Conservation (phyloP, 208 protist species). For the Trypanosoma melophagium region DNA sequence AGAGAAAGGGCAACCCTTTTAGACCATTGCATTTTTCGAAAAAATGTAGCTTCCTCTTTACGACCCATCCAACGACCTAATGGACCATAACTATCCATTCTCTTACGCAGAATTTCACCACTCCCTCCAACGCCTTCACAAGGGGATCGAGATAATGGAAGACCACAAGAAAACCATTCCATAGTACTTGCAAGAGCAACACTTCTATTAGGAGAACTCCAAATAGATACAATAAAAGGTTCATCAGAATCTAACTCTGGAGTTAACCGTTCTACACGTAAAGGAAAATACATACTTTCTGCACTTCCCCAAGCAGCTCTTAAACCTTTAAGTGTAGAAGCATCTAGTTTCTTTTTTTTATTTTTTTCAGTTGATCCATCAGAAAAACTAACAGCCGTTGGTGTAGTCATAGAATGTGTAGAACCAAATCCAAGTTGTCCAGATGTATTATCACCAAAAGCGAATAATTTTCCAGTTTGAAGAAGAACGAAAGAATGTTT, state of each 20-base stretch:
- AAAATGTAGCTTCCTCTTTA: conserved; percentile 11
- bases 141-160: conserved; percentile 19
- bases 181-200: conserved; percentile 33
- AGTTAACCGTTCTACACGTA: conserved; percentile 62
- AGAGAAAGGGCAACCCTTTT: conserved; percentile 26
- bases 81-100: conserved; percentile 42
- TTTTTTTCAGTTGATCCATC: not conserved
- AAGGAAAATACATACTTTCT: conserved; percentile 66
- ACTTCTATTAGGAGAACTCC: conserved; percentile 27
- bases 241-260: conserved; percentile 33
- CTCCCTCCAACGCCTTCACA: not conserved
- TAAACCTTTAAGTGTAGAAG: conserved; percentile 47
- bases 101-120: not conserved
- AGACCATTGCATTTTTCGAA: conserved; percentile 47
- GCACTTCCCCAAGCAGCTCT: conserved; percentile 61
- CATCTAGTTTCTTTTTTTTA: conserved; percentile 35
- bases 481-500: conserved; percentile 83
- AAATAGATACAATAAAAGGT: conserved; percentile 31
- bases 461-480: conserved; percentile 66
- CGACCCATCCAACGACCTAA: conserved; percentile 41
- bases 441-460: conserved; percentile 79
- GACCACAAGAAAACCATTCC: conserved; percentile 42
- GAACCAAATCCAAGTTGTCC: conserved; percentile 79
- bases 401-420: conserved; percentile 39
- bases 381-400: conserved; percentile 40